phyloP scores from a whole-genome alignment of 768 basidiomycete species.

The Xerocomellus chrysenteron region DNA sequence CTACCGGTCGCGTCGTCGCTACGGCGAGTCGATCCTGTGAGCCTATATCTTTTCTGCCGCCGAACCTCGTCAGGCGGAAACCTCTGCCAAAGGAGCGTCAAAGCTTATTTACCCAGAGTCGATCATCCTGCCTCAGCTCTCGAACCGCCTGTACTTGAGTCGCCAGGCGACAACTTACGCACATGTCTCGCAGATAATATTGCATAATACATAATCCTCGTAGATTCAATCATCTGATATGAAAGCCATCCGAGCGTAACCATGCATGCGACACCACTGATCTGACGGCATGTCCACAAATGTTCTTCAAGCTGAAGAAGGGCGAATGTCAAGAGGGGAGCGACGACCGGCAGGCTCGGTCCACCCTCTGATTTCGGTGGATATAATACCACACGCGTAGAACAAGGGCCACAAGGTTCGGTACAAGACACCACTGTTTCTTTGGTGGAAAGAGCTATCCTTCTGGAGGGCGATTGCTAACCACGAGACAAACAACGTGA shows the following conservation, averaged over 20 bases:
- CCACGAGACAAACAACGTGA: constrained; percentile 55
- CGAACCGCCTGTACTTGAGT: too few species aligned
- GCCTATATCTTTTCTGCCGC: too few species aligned
- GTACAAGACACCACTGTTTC: constrained; percentile 3
- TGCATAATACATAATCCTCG: too few species aligned
- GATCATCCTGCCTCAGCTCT: too few species aligned
- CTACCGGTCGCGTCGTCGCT: too few species aligned
- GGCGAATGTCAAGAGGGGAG: not conserved
- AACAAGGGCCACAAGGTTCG: constrained; percentile 26
- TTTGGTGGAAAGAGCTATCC: constrained; percentile 11
- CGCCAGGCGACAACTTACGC: too few species aligned
- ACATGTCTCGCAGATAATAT: too few species aligned
- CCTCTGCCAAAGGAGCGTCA: too few species aligned
- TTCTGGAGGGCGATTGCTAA: constrained; percentile 51
- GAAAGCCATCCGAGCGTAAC: not conserved
- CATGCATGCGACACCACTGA: not conserved
- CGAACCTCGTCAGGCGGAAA: too few species aligned
- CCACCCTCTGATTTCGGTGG: not conserved
- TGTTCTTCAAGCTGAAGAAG: not conserved
- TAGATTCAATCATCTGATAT: not conserved
- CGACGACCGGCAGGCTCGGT: not conserved
- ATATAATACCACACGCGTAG: constrained; percentile 6
- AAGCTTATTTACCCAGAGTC: too few species aligned
- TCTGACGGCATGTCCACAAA: not conserved
- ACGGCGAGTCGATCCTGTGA: too few species aligned